A percentile compares a stretch with the other conserved stretches of the same genome.
Conservation (phyloP, 495 filamentous ascomycete genomes). For the Hyaloscypha bicolor region DNA sequence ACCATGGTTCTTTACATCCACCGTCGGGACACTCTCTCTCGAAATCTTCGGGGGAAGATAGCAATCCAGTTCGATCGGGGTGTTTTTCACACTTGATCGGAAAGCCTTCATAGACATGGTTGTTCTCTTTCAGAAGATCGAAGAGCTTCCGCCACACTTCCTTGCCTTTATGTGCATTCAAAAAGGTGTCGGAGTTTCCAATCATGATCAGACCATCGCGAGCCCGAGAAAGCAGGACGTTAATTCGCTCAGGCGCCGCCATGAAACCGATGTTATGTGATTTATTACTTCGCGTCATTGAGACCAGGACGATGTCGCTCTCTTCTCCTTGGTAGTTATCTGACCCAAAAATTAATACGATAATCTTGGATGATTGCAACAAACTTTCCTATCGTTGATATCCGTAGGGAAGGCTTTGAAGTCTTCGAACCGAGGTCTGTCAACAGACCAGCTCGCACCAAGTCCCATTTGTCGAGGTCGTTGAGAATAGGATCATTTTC, state of each 20-base stretch:
- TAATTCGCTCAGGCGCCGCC: constrained; percentile 65
- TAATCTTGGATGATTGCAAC: neutral
- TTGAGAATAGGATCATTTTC: constrained; percentile 62
- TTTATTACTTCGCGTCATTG: constrained; percentile 68
- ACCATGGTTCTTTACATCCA: constrained; percentile 71
- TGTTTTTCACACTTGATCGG: constrained; percentile 72
- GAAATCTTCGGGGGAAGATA: constrained; percentile 57
- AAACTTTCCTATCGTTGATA: constrained; percentile 65
- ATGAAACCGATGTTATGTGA: constrained; percentile 75
- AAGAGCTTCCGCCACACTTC: constrained; percentile 61
- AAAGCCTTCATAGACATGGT: constrained; percentile 68
- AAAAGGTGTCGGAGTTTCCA: constrained; percentile 71
- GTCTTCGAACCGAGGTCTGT: constrained; percentile 53
- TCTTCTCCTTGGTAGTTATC: constrained; percentile 87
- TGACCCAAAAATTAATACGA: constrained; percentile 26
- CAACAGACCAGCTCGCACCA: constrained; percentile 66
- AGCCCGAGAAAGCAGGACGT: constrained; percentile 73
- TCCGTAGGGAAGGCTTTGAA: constrained; percentile 51
- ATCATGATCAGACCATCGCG: constrained; percentile 70
- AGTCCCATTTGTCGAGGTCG: constrained; percentile 69
- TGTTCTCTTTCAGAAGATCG: constrained; percentile 52
- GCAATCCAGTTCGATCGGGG: constrained; percentile 47
- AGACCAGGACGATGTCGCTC: constrained; percentile 70
- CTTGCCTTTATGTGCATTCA: constrained; percentile 60
- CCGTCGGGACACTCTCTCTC: constrained; percentile 67